Evolutionary conservation across 306 rosid species (phyloP), one percentile per base, ranked within the genome.

Genomic region (Vicia villosa): DNA sequence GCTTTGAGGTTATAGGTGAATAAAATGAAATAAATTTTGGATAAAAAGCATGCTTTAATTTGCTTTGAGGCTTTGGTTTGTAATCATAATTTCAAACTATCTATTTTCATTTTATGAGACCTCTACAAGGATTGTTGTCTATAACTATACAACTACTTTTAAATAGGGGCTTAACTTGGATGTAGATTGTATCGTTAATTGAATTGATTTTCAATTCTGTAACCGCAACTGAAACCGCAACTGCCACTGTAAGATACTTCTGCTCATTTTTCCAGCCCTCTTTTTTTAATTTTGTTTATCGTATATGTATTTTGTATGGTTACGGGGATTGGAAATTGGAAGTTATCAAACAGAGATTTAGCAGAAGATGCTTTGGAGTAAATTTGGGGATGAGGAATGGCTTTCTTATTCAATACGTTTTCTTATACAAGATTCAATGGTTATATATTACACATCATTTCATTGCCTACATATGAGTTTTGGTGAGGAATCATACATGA

Each of bases 241-340:
- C 78, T 20, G 42, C 70, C 41, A 66, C 79, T 65, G 91, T 89
- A 70, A 85, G 89, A 82, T 75, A 21, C 0, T 21, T 54, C 62
- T 54, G 6, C 32, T 40, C 40, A 15, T 14, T 64, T 17, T 74
- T 26, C 46, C 3, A 24, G 15, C 9, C 14, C 8, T 17, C 1
- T 10, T 65, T 5, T 42, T 47, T 8, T 28, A 47, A 9, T 3
- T 12, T n/a, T 51, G 20, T 26, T 77, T 84, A 51, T 46, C 4
- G n/a, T 71, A 73, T 79, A 80, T 85, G 83, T 75, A 56, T 46
- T 55, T 54, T 74, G 66, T 36, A 54, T 77, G 61, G 5, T 52
- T 42, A 21, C 3, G 24, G 43, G 74, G 54, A 24, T 16, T 28
- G 42, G 42, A 42, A 45, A 72, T 28, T 72, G 57, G 41, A n/a